Conservation (phyloP, 441 rosid species). For the Erodium moschatum region DNA sequence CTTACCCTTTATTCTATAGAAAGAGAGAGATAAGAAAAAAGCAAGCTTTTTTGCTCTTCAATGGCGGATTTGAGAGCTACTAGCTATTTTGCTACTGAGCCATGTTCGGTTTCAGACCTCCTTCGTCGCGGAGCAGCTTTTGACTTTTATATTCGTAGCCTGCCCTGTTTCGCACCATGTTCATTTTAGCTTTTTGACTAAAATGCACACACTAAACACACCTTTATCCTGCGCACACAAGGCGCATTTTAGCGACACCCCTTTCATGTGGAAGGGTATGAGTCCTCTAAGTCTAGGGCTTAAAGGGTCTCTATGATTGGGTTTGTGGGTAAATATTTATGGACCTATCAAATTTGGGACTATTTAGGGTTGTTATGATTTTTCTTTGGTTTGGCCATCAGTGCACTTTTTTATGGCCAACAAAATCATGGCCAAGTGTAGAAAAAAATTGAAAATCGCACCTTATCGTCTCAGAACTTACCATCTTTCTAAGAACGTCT, state of each 20-base stretch:
- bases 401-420: slow-evolving; percentile 69
- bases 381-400: slow-evolving; percentile 20
- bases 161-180: slow-evolving; percentile 15
- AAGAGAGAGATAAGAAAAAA: too few relatives aligned
- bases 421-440: slow-evolving; percentile 55
- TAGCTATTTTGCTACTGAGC: background rate
- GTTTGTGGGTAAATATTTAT: background rate
- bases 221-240: slow-evolving; percentile 18
- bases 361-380: background rate
- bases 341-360: background rate
- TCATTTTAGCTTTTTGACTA: slow-evolving; percentile 23
- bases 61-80: slow-evolving; percentile 15
- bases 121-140: background rate
- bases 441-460: slow-evolving; percentile 15
- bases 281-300: too few relatives aligned
- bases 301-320: too few relatives aligned
- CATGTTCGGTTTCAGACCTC: slow-evolving; percentile 3
- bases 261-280: background rate
- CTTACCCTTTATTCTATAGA: background rate
- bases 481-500: too few relatives aligned
- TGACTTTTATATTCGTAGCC: background rate
- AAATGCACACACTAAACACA: slow-evolving; percentile 1
- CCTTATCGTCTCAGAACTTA: too few relatives aligned
- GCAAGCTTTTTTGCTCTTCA: slow-evolving; percentile 2
- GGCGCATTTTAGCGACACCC: slow-evolving; percentile 12